A percentile compares a stretch with the other conserved stretches of the same genome.
These are phyloP conservation scores for Dinochytrium kinnereticum DNA, from an alignment of 371 early-diverging fungal species.

Conservation along the genomic window DNA sequence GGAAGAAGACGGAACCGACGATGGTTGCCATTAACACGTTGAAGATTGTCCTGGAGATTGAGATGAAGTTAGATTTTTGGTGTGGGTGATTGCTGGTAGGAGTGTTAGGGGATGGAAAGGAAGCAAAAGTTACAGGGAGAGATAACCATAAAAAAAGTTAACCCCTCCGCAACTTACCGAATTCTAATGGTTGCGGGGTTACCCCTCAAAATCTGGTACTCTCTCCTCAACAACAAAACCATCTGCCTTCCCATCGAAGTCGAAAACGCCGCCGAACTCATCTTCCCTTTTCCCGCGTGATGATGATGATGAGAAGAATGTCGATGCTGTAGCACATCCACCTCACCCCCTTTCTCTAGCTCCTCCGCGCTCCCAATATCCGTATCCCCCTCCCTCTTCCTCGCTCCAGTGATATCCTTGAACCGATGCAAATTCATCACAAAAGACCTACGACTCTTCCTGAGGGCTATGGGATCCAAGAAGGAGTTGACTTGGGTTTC, in stretches of 20 bases:
- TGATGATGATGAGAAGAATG: too few species aligned
- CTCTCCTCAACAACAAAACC: conserved; percentile 10
- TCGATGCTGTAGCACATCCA: too few species aligned
- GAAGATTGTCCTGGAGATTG: conserved; percentile 41
- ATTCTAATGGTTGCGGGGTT: conserved; percentile 12
- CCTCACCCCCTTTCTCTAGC: not conserved
- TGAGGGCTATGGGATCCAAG: not conserved
- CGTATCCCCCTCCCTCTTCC: not conserved
- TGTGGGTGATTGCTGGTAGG: too few species aligned
- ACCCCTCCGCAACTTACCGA: conserved; percentile 1
- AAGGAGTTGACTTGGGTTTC: not conserved
- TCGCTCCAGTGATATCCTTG: conserved; percentile 11
- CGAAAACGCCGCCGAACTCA: not conserved
- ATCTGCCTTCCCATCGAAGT: conserved; percentile 5
- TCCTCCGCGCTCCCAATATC: not conserved
- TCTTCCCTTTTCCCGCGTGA: not conserved
- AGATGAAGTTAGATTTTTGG: not conserved
- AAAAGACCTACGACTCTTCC: not conserved
- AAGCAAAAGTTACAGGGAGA: not conserved
- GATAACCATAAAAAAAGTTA: not conserved
- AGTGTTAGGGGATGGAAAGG: too few species aligned
- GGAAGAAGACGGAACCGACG: conserved; percentile 70
- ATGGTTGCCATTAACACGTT: conserved; percentile 69
- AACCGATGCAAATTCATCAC: not conserved
- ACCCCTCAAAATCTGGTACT: conserved; percentile 19